These are phyloP conservation scores for Scheffersomyces illinoinensis DNA, from an alignment of 1,139 yeast genomes.

Conservation along the genomic window DNA sequence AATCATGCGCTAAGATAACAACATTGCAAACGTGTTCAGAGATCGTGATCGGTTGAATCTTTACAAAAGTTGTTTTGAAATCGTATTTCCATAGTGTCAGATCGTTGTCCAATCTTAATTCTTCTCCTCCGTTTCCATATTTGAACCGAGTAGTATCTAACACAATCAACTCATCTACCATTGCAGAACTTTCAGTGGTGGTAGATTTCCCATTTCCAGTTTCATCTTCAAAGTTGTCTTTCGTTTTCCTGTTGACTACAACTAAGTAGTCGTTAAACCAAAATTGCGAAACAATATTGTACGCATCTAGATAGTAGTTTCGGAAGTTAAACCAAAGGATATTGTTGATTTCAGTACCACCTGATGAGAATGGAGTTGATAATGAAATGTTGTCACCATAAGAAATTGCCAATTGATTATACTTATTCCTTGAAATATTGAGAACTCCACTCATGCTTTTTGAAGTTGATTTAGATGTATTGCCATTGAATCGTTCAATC, in stretches of 20 bases:
- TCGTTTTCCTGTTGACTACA: conserved; percentile 30
- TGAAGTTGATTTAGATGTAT: conserved; percentile 8
- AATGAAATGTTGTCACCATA: conserved; percentile 23
- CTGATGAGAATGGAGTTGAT: conserved; percentile 36
- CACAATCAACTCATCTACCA: conserved; percentile 41
- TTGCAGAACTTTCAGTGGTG: conserved; percentile 7
- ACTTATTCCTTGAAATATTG: conserved; percentile 23
- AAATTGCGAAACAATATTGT: conserved; percentile 38
- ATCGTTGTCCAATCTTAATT: conserved; percentile 40
- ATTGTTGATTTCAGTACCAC: conserved; percentile 31
- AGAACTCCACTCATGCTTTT: conserved; percentile 21
- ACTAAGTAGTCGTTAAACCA: conserved; percentile 39
- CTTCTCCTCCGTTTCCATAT: conserved; percentile 34
- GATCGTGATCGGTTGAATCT: conserved; percentile 20
- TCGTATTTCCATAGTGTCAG: conserved; percentile 42
- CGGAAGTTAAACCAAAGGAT: conserved; percentile 44
- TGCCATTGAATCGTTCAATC: conserved; percentile 22
- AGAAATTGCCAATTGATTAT: conserved; percentile 26
- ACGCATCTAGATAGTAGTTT: conserved; percentile 32
- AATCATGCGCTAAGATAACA: conserved; percentile 32
- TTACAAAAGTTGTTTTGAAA: conserved; percentile 30
- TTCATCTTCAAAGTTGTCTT: conserved; percentile 20
- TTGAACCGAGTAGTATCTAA: conserved; percentile 34
- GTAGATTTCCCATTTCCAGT: conserved; percentile 7
- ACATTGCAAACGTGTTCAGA: conserved; percentile 18